Conservation (phyloP, 768 basidiomycete genomes). For the Krasilnikovozyma curviuscula region DNA sequence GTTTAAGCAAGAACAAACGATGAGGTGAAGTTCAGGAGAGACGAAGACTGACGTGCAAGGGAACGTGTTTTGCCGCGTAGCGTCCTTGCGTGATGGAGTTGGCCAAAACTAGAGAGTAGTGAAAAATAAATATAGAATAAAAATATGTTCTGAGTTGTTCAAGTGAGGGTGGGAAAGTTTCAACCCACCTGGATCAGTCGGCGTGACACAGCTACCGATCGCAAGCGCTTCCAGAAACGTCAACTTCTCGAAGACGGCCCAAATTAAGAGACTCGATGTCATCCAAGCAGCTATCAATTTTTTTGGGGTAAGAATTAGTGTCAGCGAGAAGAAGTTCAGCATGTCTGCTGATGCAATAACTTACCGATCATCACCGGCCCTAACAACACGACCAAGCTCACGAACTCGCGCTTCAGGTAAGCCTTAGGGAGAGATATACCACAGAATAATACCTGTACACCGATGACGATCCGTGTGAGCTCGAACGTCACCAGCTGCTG, state of each 20-base stretch:
- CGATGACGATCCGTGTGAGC: constrained; percentile 27
- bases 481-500: constrained; percentile 16
- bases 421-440: constrained; percentile 20
- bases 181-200: constrained; percentile 32
- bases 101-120: too few relatives aligned
- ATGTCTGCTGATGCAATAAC: too few relatives aligned
- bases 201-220: constrained; percentile 28
- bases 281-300: constrained; percentile 31
- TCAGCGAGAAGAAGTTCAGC: too few relatives aligned
- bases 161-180: too few relatives aligned
- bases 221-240: constrained; percentile 27
- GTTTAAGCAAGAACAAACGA: constrained; percentile 11
- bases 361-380: constrained; percentile 29
- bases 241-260: constrained; percentile 26
- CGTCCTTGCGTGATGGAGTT: constrained; percentile 24
- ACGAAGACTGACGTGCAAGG: background rate
- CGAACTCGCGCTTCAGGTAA: constrained; percentile 25
- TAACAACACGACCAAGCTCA: constrained; percentile 25
- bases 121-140: too few relatives aligned
- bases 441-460: constrained; percentile 25
- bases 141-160: too few relatives aligned
- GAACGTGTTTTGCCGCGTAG: constrained; percentile 23
- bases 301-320: too few relatives aligned
- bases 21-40: background rate
- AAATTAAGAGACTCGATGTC: constrained; percentile 24